These are phyloP conservation scores for Termitomyces eurrhizus DNA, from an alignment of 768 basidiomycete species.

Conservation along the genomic window DNA sequence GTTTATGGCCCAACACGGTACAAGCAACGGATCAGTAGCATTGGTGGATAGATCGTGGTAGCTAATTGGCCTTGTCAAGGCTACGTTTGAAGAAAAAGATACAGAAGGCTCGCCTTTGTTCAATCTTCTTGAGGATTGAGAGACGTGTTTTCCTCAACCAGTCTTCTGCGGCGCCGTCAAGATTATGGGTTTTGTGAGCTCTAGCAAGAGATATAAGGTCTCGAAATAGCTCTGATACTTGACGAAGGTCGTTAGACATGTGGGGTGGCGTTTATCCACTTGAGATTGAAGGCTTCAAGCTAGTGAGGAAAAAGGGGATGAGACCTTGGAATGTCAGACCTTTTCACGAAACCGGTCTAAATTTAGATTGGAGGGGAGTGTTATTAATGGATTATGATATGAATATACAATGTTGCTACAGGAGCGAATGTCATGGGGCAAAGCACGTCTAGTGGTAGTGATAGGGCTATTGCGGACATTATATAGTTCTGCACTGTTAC, in stretches of 20 bases:
- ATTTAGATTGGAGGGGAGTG: too few relatives aligned
- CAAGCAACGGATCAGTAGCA: not conserved
- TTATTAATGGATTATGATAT: slow-evolving; percentile 14
- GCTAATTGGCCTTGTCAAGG: not conserved
- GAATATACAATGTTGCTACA: slow-evolving; percentile 17
- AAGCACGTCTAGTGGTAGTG: slow-evolving; percentile 16
- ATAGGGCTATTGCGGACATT: slow-evolving; percentile 4
- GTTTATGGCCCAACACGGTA: slow-evolving; percentile 1
- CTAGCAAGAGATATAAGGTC: not conserved
- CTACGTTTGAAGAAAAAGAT: not conserved
- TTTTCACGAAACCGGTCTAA: too few relatives aligned
- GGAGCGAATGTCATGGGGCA: slow-evolving; percentile 9
- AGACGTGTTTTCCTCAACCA: not conserved
- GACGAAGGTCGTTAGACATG: not conserved
- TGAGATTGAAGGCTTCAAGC: not conserved
- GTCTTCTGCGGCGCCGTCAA: not conserved
- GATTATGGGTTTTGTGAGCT: too few relatives aligned
- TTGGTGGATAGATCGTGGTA: not conserved
- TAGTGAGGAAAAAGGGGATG: too few relatives aligned
- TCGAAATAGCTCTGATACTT: not conserved
- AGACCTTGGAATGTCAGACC: not conserved
- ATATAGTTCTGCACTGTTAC: not conserved
- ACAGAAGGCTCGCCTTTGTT: not conserved
- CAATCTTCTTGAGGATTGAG: not conserved
- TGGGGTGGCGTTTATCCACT: not conserved